Evolutionary conservation across 441 rosid genomes (phyloP), one percentile per base, ranked within the genome.

Genomic region (Sinapis alba): DNA sequence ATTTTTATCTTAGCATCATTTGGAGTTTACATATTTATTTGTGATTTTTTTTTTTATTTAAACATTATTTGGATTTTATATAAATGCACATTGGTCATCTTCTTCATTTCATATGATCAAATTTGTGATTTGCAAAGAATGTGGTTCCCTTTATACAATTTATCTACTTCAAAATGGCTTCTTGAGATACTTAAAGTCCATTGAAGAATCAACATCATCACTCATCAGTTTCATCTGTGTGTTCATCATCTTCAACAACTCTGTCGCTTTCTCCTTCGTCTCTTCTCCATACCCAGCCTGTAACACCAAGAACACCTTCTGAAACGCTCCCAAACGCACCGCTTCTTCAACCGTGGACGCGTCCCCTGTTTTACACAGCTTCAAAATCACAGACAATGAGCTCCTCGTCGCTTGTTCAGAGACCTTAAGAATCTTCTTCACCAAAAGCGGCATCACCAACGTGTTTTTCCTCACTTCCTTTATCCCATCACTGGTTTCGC

Each of bases 291-390:
- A 90, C 0, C 95, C 95, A 54, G 88, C 80, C 59, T 90, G 97
- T 72, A 93, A 76, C 8, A 90, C 82, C 84, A 90, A 28, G 72
- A 93, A 27, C 11, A 90, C 80, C 82, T 93, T 93, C 56, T 93
- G 92, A 74, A 93, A 93, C 43, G 93, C 97, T 0, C 94, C 94
- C 32, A 79, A 80, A 74, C 79, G 87, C 61, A 93, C 85, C 1
- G 83, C 89, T 67, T 89, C 92, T 21, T 75, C 79, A 16, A 68
- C 75, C 9, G 80, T 26, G 60, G 79, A 41, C 53, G 7, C 67
- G n/a, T 83, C 81, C 11, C 62, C 74, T 18, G 75, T 69, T 79
- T 75, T 81, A 79, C 89, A 78, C 20, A 92, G 75, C 82, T 87
- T 90, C 86, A 85, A 84, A 20, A 92, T 60, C 23, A 80, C 67